phyloP scores from a whole-genome alignment of 805 yeast genomes.

The Myxozyma lipomycoides region DNA sequence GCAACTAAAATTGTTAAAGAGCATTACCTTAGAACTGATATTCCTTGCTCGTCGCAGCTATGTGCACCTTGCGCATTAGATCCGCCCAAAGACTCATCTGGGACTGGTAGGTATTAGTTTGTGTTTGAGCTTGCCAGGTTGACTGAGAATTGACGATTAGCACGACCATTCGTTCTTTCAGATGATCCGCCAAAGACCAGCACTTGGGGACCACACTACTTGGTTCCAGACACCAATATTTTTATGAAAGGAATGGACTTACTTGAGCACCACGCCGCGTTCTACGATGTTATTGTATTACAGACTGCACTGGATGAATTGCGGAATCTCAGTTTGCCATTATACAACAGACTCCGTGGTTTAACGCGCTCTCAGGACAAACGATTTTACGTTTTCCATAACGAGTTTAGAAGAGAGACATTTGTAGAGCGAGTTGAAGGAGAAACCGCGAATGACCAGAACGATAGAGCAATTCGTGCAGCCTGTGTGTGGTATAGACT shows the following conservation, averaged over 20 bases:
- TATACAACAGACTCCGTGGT: constrained; percentile 77
- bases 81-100: constrained; percentile 53
- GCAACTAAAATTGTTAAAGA: constrained; percentile 91
- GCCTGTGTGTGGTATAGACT: constrained; percentile 65
- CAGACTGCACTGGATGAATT: constrained; percentile 95
- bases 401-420: constrained; percentile 77
- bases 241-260: constrained; percentile 85
- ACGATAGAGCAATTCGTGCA: constrained; percentile 82
- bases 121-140: constrained; percentile 27
- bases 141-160: constrained; percentile 1
- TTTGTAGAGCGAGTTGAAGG: constrained; percentile 56
- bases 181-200: constrained; percentile 49
- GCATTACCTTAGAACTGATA: constrained; percentile 87
- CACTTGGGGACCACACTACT: constrained; percentile 67
- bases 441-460: constrained; percentile 82
- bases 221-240: constrained; percentile 83
- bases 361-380: constrained; percentile 72
- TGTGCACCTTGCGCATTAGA: constrained; percentile 60
- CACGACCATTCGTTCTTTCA: constrained; percentile 60
- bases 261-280: constrained; percentile 68
- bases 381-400: constrained; percentile 86
- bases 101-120: constrained; percentile 13
- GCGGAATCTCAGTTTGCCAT: constrained; percentile 78
- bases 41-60: constrained; percentile 77
- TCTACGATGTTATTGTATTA: constrained; percentile 88